Base-by-base conservation (phyloP, 2,329 filamentous ascomycete species). In the Aciculosporium take region DNA sequence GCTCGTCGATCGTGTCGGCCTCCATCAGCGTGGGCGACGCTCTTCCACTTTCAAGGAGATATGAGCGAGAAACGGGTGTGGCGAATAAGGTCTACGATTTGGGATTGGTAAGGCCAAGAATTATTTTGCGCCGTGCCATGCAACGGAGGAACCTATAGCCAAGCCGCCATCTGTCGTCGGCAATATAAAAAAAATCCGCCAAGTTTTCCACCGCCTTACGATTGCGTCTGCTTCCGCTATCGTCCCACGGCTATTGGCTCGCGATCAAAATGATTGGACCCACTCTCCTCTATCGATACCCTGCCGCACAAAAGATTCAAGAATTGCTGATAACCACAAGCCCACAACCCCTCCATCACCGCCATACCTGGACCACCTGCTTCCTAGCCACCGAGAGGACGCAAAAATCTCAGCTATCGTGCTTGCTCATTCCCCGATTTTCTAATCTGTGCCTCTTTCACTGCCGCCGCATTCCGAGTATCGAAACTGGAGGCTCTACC, bases 401-500 rank as follows among this genome's bases (percentile, higher is more conserved):
- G n/a, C n/a, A n/a, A n/a, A 33, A 36, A 23, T 23, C 15, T 6
- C 36, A 12, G 20, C 20, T 29, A 23, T 13, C 15, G 20, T 10
- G 12, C 27, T 37, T 15, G n/a, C 13, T 18, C 6, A 3, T 25
- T 5, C 9, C 13, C 13, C 20, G n/a, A n/a, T 27, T 17, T 35
- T 8, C 9, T n/a, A 23, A 8, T 4, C 6, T 12, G 20, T 8
- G 23, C 3, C 18, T 27, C 18, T 1, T 4, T 39, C 1, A 17
- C n/a, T n/a, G 36, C 24, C 13, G 4, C 10, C 20, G 6, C n/a
- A 2, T 12, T 18, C 18, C 13, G 13, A 29, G n/a, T 20, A 25
- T 69, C 35, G 23, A 79, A 66, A 47, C 64, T 81, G 76, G 76
- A 71, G 65, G 81, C 80, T 42, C 64, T 87, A 63, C 85, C 88